These are phyloP conservation scores for Entamoeba invadens DNA, from an alignment of 208 protist genomes.

Conservation along the genomic window DNA sequence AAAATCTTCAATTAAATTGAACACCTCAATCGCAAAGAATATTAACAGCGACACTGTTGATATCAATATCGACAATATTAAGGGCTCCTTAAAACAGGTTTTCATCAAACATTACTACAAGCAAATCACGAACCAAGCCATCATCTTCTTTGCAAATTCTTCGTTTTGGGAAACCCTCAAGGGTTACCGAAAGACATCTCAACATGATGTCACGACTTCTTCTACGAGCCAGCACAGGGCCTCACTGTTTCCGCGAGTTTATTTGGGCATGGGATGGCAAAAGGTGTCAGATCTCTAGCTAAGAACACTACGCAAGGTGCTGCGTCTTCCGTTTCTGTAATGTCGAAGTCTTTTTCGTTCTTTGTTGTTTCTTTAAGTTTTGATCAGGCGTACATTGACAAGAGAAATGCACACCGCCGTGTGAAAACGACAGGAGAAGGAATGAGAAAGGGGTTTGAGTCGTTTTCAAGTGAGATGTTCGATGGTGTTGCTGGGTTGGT, in stretches of 20 bases:
- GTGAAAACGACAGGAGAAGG: neutral
- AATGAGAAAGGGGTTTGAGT: neutral
- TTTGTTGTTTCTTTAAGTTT: neutral
- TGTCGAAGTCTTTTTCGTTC: neutral
- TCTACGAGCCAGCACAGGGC: conserved; percentile 17
- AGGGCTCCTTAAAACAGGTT: neutral
- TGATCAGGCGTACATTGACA: neutral
- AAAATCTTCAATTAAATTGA: neutral
- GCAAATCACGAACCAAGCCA: neutral
- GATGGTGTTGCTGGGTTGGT: conserved; percentile 9
- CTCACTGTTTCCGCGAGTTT: neutral
- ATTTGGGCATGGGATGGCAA: conserved; percentile 1
- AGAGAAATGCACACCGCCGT: neutral
- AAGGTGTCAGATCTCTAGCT: neutral
- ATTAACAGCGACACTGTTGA: neutral
- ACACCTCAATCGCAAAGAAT: neutral
- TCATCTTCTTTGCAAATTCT: neutral
- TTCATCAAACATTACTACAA: neutral
- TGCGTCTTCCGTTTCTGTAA: neutral
- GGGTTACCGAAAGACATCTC: neutral
- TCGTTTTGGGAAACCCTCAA: neutral
- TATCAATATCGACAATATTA: too few species aligned
- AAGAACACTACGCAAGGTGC: conserved; percentile 8
- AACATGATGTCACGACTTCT: conserved; percentile 15
- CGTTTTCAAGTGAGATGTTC: neutral